phyloP scores from a whole-genome alignment of 768 basidiomycete species.

The Termitomyces sp. region DNA sequence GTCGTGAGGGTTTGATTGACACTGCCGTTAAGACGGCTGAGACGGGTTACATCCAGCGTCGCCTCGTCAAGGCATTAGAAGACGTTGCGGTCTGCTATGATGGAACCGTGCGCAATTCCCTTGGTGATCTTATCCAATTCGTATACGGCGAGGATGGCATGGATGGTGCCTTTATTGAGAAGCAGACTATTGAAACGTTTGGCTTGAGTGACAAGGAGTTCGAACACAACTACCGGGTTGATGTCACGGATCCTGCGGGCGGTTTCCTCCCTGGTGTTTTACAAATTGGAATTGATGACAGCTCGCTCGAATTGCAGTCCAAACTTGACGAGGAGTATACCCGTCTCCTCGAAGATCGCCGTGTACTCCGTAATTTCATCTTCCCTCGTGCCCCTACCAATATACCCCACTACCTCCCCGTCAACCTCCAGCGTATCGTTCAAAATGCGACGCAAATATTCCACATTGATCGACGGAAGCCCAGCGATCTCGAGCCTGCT shows the following conservation, averaged over 20 bases:
- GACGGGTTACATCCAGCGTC: constrained; percentile 98
- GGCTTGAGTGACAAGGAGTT: constrained; percentile 77
- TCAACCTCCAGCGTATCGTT: constrained; percentile 92
- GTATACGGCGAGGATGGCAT: constrained; percentile 98
- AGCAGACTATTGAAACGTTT: constrained; percentile 89
- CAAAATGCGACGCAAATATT: constrained; percentile 96
- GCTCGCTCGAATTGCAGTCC: constrained; percentile 74
- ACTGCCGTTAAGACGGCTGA: constrained; percentile 99
- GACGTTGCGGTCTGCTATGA: constrained; percentile 98
- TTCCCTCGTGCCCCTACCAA: constrained; percentile 73
- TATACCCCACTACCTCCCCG: constrained; percentile 82
- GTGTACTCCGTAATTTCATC: constrained; percentile 71
- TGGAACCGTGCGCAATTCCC: constrained; percentile 94
- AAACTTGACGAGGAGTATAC: constrained; percentile 68
- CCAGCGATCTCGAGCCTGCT: constrained; percentile 84
- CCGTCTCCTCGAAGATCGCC: constrained; percentile 72
- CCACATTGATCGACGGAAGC: constrained; percentile 92
- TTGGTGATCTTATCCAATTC: constrained; percentile 95
- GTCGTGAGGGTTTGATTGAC: constrained; percentile 98
- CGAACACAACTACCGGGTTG: constrained; percentile 91
- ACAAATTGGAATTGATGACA: constrained; percentile 85
- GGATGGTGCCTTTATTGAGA: constrained; percentile 97
- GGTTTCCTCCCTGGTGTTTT: constrained; percentile 78
- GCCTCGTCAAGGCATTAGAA: constrained; percentile 95
- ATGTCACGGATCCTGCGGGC: constrained; percentile 77